Conservation (phyloP, 2,329 filamentous ascomycete genomes). For the Botryosphaeria dothidea region DNA sequence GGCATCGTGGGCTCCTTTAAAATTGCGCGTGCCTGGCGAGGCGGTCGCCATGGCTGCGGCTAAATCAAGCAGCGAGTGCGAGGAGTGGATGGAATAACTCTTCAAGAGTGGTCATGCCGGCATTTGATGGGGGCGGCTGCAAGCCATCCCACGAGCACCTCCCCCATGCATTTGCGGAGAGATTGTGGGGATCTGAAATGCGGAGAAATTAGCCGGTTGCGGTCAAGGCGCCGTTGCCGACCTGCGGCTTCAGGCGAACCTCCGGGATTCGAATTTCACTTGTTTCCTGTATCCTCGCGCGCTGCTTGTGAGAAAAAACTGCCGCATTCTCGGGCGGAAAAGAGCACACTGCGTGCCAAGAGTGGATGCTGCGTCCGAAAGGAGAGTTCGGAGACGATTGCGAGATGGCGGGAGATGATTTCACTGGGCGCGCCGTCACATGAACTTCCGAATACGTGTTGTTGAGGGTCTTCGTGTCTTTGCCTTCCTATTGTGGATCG, state of each 20-base stretch:
- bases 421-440: too few species aligned
- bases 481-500: too few species aligned
- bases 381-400: too few species aligned
- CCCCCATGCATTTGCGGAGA: background rate
- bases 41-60: background rate
- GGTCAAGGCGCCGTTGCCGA: background rate
- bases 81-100: constrained; percentile 17
- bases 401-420: too few species aligned
- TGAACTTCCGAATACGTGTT: too few species aligned
- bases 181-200: background rate
- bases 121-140: background rate
- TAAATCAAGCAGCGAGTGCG: background rate
- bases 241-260: background rate
- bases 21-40: background rate
- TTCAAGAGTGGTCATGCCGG: background rate
- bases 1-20: background rate
- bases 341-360: too few species aligned
- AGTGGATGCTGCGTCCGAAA: too few species aligned
- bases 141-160: background rate
- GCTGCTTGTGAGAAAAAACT: too few species aligned
- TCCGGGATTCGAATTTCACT: background rate
- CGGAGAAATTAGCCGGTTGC: constrained; percentile 1
- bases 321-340: too few species aligned
- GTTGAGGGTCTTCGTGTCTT: too few species aligned
- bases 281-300: background rate